Evolutionary conservation across 2,329 filamentous ascomycete species (phyloP).

Genomic region (Colletotrichum siamense): DNA sequence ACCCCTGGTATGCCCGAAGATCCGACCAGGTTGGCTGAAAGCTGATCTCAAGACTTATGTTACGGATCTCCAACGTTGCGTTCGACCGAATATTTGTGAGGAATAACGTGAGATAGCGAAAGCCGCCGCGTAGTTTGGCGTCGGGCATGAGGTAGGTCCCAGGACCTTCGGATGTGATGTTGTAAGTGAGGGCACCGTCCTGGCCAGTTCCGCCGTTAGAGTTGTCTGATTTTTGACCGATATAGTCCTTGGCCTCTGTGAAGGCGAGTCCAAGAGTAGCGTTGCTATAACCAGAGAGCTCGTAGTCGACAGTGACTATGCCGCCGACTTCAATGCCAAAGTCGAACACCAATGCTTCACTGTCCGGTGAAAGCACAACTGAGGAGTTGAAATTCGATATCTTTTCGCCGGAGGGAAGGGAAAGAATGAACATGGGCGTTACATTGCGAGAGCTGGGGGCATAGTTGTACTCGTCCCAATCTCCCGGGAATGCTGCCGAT

Average conservation of each 20-base stretch:
- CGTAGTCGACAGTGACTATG: background rate
- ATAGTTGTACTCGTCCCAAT: background rate
- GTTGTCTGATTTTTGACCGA: background rate
- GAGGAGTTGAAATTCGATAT: background rate
- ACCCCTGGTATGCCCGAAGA: background rate
- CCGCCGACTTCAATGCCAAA: background rate
- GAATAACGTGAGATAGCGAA: background rate
- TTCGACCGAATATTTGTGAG: background rate
- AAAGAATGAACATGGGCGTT: background rate
- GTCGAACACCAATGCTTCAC: background rate
- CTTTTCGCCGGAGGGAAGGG: background rate
- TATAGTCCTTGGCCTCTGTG: background rate
- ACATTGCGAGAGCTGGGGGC: background rate
- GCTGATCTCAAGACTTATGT: background rate
- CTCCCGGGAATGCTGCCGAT: background rate
- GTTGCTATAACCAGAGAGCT: background rate
- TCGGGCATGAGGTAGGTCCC: background rate
- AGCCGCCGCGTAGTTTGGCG: background rate
- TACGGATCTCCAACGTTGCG: background rate
- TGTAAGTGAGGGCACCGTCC: background rate
- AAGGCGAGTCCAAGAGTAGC: background rate
- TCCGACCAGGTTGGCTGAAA: background rate
- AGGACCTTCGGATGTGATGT: background rate
- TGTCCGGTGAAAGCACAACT: background rate
- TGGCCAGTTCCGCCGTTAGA: background rate